Evolutionary conservation across 768 basidiomycete species (phyloP).

Genomic region (Boletus fagicola): DNA sequence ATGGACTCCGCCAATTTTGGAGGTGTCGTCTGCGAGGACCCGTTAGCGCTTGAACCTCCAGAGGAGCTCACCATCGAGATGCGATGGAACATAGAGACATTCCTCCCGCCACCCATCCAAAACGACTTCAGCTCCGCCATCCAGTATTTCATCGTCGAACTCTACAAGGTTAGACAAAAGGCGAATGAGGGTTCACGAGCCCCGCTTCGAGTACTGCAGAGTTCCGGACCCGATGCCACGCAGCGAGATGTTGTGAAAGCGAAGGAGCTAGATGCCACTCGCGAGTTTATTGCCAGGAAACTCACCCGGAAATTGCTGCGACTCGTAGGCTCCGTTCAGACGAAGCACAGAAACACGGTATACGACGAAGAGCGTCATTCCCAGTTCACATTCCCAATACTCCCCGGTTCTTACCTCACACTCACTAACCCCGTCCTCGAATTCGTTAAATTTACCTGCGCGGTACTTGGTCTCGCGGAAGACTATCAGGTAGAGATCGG

Average conservation of each 20-base stretch:
- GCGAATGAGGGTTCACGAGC: conserved; percentile 56
- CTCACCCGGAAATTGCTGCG: conserved; percentile 81
- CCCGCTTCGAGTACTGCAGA: conserved; percentile 72
- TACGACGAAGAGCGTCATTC: conserved; percentile 51
- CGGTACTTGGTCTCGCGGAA: conserved; percentile 72
- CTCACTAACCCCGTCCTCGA: conserved; percentile 82
- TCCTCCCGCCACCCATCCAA: conserved; percentile 84
- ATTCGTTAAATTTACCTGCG: conserved; percentile 84
- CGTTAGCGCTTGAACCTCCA: conserved; percentile 63
- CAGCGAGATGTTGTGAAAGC: conserved; percentile 66
- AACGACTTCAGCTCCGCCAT: conserved; percentile 69
- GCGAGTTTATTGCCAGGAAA: conserved; percentile 74
- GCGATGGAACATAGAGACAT: conserved; percentile 90
- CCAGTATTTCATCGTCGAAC: conserved; percentile 80
- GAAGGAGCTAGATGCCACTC: conserved; percentile 64
- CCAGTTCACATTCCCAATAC: conserved; percentile 76
- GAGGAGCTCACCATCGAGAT: conserved; percentile 73
- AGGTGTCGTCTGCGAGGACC: conserved; percentile 83
- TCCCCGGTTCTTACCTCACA: conserved; percentile 83
- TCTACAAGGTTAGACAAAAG: conserved; percentile 73
- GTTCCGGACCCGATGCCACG: conserved; percentile 57
- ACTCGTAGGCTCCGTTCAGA: conserved; percentile 59
- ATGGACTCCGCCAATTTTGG: conserved; percentile 95
- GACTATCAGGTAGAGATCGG: conserved; percentile 88
- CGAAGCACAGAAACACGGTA: conserved; percentile 57